phyloP scores from a whole-genome alignment of 345 rosid species.

The Punica granatum region DNA sequence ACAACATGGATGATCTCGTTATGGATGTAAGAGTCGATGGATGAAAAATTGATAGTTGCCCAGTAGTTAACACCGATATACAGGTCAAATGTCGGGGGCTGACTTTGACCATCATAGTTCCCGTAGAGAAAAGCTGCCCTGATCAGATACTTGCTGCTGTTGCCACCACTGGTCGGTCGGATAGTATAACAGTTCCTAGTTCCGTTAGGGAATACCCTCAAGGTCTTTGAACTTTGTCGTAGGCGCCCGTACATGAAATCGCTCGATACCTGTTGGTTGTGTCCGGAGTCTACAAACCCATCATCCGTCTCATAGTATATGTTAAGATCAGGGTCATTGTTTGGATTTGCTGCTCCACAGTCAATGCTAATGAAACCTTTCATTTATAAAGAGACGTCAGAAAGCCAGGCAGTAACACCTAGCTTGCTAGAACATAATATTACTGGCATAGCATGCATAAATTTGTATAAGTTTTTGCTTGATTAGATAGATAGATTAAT shows the following conservation, averaged over 20 bases:
- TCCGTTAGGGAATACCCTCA: constrained; percentile 16
- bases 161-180: constrained; percentile 5
- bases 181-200: constrained; percentile 19
- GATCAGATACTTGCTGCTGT: constrained; percentile 6
- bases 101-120: constrained; percentile 12
- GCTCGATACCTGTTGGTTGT: not conserved
- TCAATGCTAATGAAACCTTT: constrained; percentile 21
- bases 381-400: no score
- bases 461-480: no score
- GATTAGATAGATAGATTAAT: no score
- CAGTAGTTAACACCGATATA: constrained; percentile 13
- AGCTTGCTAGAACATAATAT: no score
- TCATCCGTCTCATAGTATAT: constrained; percentile 4
- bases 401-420: no score
- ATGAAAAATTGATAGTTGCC: not conserved
- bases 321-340: accelerated
- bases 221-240: not conserved
- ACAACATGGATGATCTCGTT: constrained; percentile 3
- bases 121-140: constrained; percentile 16
- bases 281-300: constrained; percentile 8
- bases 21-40: accelerated
- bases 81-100: constrained; percentile 11
- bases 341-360: constrained; percentile 3
- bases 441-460: no score
- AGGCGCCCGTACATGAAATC: not conserved